Base-by-base conservation (phyloP, 306 rosid species). In the Ormosia semicastrata region DNA sequence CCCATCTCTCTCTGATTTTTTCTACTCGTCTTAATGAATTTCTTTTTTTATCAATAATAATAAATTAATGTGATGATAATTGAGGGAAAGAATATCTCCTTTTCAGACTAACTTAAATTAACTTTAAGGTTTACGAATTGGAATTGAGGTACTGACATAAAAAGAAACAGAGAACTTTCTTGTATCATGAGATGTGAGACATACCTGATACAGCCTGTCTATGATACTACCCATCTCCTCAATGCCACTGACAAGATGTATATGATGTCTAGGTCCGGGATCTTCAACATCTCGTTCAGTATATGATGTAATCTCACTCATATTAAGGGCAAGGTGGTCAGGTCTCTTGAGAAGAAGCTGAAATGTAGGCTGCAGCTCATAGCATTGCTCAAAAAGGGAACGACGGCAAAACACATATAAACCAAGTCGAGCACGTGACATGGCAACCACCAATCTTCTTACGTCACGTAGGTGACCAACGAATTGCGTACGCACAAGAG, bases 401-500 rank as follows among this genome's bases (percentile, higher is more conserved):
- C 99, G 96, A 12, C 97, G 98, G 73, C 99, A 95, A 75, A 95
- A 95, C 75, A 95, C 97, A 76, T 90, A 95, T 18, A 95, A 83
- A 77, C 99, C 99, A 84, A 90, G 93, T 62, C 98, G 90, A 81
- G 99, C 99, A 90, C 97, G 97, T 75, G 99, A 95, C 99, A 95
- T 93, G 72, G 98, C 99, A 74, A 93, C 99, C 73, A 95, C 91
- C 91, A 95, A 89, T 91, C 99, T 95, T 83, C 99, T 87, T 60
- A 95, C 99, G 89, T 93, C 99, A 24, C 99, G 96, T 50, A 95
- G 91, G 86, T 95, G 99, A 88, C 99, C 99, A 69, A 95, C 99
- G 78, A 93, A 89, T 67, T 96, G 92, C 29, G 99, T 90, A 50
- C 99, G 98, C 73, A 91, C 98, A 63, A 95, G 97, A 58, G 98